Percentiles rank a stretch among this genome's conserved stretches.
phyloP scores from a whole-genome alignment of 495 filamentous ascomycete species.

The Letharia lupina region DNA sequence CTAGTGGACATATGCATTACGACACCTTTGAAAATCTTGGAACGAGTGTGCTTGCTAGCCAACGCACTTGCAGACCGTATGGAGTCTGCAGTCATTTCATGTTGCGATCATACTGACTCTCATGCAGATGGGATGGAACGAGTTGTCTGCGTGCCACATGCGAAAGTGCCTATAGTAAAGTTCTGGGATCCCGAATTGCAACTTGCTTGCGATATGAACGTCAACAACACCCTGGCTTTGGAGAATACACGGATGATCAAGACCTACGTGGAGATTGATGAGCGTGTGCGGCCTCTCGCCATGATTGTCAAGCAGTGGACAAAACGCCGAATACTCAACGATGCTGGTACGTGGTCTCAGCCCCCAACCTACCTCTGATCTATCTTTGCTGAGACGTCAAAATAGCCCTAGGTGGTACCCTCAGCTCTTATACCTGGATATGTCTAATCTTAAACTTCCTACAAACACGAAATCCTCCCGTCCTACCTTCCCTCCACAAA shows the following conservation, averaged over 20 bases:
- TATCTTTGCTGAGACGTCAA: slow-evolving; percentile 17
- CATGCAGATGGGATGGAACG: slow-evolving; percentile 83
- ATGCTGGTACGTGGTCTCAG: slow-evolving; percentile 63
- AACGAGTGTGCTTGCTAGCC: slow-evolving; percentile 80
- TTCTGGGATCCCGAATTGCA: slow-evolving; percentile 93
- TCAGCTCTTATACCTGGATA: slow-evolving; percentile 99
- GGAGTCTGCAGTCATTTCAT: slow-evolving; percentile 26
- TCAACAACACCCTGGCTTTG: slow-evolving; percentile 89
- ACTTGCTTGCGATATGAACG: slow-evolving; percentile 95
- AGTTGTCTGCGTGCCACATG: slow-evolving; percentile 84
- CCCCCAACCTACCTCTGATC: not conserved
- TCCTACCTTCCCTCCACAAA: slow-evolving; percentile 81
- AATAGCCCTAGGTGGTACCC: slow-evolving; percentile 78
- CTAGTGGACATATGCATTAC: slow-evolving; percentile 96
- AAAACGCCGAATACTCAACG: slow-evolving; percentile 81
- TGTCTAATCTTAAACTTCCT: slow-evolving; percentile 97
- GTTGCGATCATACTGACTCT: slow-evolving; percentile 26
- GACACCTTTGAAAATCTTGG: slow-evolving; percentile 74
- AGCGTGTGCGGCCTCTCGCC: slow-evolving; percentile 80
- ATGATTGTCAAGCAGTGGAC: slow-evolving; percentile 99
- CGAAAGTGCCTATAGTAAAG: slow-evolving; percentile 97
- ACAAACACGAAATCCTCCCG: slow-evolving; percentile 77
- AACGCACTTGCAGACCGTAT: slow-evolving; percentile 75
- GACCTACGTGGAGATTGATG: slow-evolving; percentile 90
- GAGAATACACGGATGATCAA: slow-evolving; percentile 98